A percentile compares a stretch with the other conserved stretches of the same genome.
These are phyloP conservation scores for Tricholomella constricta DNA, from an alignment of 768 basidiomycete genomes.

Conservation along the genomic window DNA sequence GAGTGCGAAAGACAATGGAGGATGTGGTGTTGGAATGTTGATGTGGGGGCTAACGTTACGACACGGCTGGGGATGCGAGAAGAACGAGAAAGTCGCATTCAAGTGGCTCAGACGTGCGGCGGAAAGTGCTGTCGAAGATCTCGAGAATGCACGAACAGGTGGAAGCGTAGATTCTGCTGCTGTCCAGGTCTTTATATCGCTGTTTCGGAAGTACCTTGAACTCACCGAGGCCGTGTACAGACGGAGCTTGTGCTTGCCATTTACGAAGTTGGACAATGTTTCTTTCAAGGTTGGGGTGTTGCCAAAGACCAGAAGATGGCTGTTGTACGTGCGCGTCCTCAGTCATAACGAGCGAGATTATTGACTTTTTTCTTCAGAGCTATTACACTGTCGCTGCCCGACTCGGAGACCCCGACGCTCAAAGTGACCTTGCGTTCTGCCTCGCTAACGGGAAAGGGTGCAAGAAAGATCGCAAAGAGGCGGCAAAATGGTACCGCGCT, in stretches of 20 bases:
- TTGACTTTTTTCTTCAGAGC: conserved; percentile 43
- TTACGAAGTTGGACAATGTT: conserved; percentile 91
- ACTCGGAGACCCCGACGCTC: conserved; percentile 86
- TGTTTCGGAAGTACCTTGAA: neutral
- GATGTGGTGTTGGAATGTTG: conserved; percentile 87
- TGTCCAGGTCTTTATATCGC: conserved; percentile 44
- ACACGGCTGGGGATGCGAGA: conserved; percentile 86
- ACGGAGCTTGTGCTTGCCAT: conserved; percentile 85
- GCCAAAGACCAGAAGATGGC: conserved; percentile 88
- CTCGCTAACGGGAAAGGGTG: conserved; percentile 85
- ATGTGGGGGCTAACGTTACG: conserved; percentile 88
- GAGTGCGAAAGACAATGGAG: conserved; percentile 72
- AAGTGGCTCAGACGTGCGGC: conserved; percentile 84
- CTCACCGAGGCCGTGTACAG: conserved; percentile 32
- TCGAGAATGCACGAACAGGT: conserved; percentile 63
- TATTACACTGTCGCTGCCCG: conserved; percentile 85
- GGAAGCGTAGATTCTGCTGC: conserved; percentile 48
- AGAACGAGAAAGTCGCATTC: conserved; percentile 80
- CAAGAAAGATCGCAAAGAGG: conserved; percentile 84
- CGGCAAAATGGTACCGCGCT: conserved; percentile 90
- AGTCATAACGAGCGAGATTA: conserved; percentile 1
- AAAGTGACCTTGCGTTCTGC: conserved; percentile 84
- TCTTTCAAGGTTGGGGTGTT: conserved; percentile 92
- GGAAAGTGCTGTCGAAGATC: conserved; percentile 74
- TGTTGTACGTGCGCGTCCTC: conserved; percentile 51